Percentiles rank a stretch among this genome's conserved stretches.
These are phyloP conservation scores for Phytophthora lateralis DNA, from an alignment of 352 stramenopile species.

Conservation along the genomic window DNA sequence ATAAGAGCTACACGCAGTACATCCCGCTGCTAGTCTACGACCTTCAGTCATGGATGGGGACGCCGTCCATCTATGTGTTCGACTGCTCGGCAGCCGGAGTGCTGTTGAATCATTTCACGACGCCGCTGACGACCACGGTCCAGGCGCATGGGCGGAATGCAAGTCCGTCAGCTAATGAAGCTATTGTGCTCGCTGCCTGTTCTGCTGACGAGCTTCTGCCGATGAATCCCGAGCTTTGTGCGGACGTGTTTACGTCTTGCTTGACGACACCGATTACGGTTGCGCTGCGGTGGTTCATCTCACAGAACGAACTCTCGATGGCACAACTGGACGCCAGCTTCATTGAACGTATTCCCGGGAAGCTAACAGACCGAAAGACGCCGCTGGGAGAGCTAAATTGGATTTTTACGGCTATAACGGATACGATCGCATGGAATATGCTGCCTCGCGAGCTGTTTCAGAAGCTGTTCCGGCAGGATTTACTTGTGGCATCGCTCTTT, in stretches of 20 bases:
- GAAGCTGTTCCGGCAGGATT: slow-evolving; percentile 99
- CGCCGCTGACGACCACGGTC: slow-evolving; percentile 30
- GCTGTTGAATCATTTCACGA: slow-evolving; percentile 94
- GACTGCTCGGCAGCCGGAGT: slow-evolving; percentile 97
- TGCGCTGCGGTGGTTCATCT: slow-evolving; percentile 98
- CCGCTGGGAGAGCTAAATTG: slow-evolving; percentile 98
- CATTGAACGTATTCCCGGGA: slow-evolving; percentile 91
- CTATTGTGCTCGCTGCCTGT: slow-evolving; percentile 97
- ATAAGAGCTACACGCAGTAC: slow-evolving; percentile 99
- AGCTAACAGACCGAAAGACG: slow-evolving; percentile 93
- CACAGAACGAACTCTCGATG: slow-evolving; percentile 92
- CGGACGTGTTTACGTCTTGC: slow-evolving; percentile 99
- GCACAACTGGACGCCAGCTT: slow-evolving; percentile 81
- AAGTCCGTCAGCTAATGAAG: slow-evolving; percentile 69
- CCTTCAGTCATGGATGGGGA: slow-evolving; percentile 94
- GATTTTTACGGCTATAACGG: slow-evolving; percentile 99
- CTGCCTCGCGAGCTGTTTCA: slow-evolving; percentile 97
- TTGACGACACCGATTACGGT: slow-evolving; percentile 99
- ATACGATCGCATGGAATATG: slow-evolving; percentile 99
- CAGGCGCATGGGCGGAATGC: slow-evolving; percentile 27
- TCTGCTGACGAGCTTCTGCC: slow-evolving; percentile 95
- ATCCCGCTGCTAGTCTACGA: slow-evolving; percentile 98
- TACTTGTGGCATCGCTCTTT: slow-evolving; percentile 98
- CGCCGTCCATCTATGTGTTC: slow-evolving; percentile 96
- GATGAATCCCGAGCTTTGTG: slow-evolving; percentile 96